Base-by-base conservation (phyloP, 345 rosid species). In the Euphorbia lathyris region DNA sequence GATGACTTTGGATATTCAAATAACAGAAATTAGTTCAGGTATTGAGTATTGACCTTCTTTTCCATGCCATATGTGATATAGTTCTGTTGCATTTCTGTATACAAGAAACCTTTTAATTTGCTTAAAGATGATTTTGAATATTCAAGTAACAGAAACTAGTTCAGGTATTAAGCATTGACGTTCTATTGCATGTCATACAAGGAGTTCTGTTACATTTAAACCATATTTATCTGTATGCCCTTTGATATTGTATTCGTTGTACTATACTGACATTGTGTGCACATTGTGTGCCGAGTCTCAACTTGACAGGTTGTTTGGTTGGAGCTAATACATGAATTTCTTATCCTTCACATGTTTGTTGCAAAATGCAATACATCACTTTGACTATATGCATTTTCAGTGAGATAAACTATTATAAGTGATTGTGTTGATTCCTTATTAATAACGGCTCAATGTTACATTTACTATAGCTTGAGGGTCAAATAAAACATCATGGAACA, bases 71-170 rank as follows among this genome's bases (percentile, higher is more conserved):
- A 23, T 22, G 25, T 68, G 32, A 16, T 29, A 32, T 34, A 36
- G 61, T 2, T 67, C 34, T 56, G 11, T 45, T 45, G 12, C 19
- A 45, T 45, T 86, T 70, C 76, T 93, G 51, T 91, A 91, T 64
- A 74, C 84, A 7, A 67, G 67, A 84, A 86, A 82, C 97, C 88
- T 79, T 80, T 72, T 43, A 66, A 63, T 75, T 83, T 91, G 74
- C 80, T 91, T 72, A 87, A 84, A 74, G 86, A 87, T 66, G 88
- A 84, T 67, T 78, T 65, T 63, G 80, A 68, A 52, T 63, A 78
- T 67, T 83, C 68, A 67, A 73, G 56, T 68, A 57, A 59, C 10
- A 66, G 65, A 53, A 42, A 38, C 38, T 3, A 19, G 19, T 34
- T 67, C 51, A 67, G 61, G 71, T 55, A 34, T 8, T 23, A 30